These are phyloP conservation scores for Lolium multiflorum DNA, from an alignment of 176 grass and related monocot genomes.

Conservation along the genomic window DNA sequence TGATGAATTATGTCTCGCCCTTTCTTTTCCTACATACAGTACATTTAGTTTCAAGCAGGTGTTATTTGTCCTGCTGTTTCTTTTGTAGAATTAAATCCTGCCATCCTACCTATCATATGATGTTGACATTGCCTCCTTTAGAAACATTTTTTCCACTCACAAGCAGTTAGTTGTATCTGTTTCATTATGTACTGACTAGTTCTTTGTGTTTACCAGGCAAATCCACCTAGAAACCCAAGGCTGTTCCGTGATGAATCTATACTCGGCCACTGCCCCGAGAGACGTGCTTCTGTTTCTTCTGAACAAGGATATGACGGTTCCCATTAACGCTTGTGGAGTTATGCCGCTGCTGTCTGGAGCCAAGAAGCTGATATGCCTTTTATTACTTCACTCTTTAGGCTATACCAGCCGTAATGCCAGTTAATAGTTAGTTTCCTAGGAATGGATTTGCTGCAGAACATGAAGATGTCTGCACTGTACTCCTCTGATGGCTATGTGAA, in stretches of 20 bases:
- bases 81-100: too few relatives aligned
- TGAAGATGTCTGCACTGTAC: neutral
- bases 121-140: too few relatives aligned
- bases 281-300: neutral
- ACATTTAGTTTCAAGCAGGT: neutral
- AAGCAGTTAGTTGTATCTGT: too few relatives aligned
- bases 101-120: too few relatives aligned
- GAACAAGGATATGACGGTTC: neutral
- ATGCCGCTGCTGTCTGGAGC: neutral
- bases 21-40: neutral
- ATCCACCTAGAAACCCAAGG: neutral
- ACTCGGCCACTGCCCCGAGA: neutral
- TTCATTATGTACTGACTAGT: too few relatives aligned
- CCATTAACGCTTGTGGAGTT: neutral
- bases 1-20: neutral
- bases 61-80: too few relatives aligned
- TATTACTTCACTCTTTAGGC: too few relatives aligned
- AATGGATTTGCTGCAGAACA: constrained; percentile 1
- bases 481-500: neutral
- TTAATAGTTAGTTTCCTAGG: neutral
- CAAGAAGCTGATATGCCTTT: too few relatives aligned
- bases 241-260: neutral
- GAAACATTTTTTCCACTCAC: too few relatives aligned
- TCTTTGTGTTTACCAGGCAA: neutral
- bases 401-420: too few relatives aligned